A percentile compares a stretch with the other conserved stretches of the same genome.
phyloP scores from a whole-genome alignment of 2,329 filamentous ascomycete genomes.

The Hypoxylon sp. region DNA sequence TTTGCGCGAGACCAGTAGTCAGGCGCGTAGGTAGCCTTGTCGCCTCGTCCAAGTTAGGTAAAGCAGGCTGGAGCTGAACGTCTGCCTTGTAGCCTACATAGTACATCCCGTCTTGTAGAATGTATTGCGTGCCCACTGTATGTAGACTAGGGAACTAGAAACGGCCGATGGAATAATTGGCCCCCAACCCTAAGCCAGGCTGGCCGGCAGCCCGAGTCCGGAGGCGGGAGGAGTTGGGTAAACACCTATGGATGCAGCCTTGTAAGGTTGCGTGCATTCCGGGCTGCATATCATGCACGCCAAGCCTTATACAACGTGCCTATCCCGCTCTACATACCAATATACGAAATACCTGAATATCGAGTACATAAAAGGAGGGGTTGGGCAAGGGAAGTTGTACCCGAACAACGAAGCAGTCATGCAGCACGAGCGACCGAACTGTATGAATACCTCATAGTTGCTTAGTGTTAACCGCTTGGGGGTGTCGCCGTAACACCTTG shows the following conservation, averaged over 20 bases:
- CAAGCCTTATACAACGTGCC: slow-evolving; percentile 36
- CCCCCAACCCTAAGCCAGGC: slow-evolving; percentile 32
- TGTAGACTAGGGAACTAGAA: no score
- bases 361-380: slow-evolving; percentile 12
- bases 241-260: slow-evolving; percentile 42
- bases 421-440: slow-evolving; percentile 14
- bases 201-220: slow-evolving; percentile 33
- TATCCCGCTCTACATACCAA: slow-evolving; percentile 16
- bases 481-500: slow-evolving; percentile 29
- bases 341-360: slow-evolving; percentile 4
- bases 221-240: slow-evolving; percentile 35
- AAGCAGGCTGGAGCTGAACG: slow-evolving; percentile 23
- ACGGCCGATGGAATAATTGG: slow-evolving; percentile 11
- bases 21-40: slow-evolving; percentile 37
- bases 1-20: slow-evolving; percentile 18
- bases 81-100: slow-evolving; percentile 11
- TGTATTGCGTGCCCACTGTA: slow-evolving; percentile 1
- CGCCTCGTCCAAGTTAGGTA: slow-evolving; percentile 35
- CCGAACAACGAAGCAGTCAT: slow-evolving; percentile 27
- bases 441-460: slow-evolving; percentile 4
- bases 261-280: slow-evolving; percentile 43
- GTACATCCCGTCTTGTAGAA: background rate
- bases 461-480: background rate
- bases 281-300: slow-evolving; percentile 41
- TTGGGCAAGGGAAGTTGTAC: slow-evolving; percentile 26